Base-by-base conservation (phyloP, 2,329 filamentous ascomycete genomes). In the Claviceps fusiformis region DNA sequence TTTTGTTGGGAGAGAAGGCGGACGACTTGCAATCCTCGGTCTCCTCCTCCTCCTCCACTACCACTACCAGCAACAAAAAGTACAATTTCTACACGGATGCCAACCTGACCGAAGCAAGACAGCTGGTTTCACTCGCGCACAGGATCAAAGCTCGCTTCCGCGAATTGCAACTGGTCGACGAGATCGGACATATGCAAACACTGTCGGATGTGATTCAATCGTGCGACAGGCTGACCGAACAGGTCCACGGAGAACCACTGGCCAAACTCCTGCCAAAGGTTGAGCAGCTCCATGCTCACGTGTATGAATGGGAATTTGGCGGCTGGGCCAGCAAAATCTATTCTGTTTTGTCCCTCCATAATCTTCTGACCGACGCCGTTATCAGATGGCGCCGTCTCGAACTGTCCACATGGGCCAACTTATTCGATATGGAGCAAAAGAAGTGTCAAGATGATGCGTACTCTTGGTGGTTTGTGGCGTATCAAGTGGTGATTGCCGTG, bases 391-490 rank as follows among this genome's bases (percentile, higher is more conserved):
- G 93, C 58, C 85, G 91, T 57, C 75, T 98, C 37, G 93, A 98
- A 65, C 75, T 98, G 31, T 86, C 87, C 0, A 96, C 92, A 0
- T 98, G 93, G 93, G 84, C 87, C 41, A 87, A 85, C 46, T 71
- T 98, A 3, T 86, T 98, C 57, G 89, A 95, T 61, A 82, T 87
- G 67, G 93, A 98, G 68, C 78, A 83, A 43, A 77, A 81, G 54
- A 89, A 86, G 62, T 90, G 85, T 62, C 75, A 84, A 27, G 80
- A 88, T 51, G 85, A 89, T 64, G 90, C 92, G 2, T 85, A 83
- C 62, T 85, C 86, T 17, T 98, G 93, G 93, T 98, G 91, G 85
- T 98, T 96, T 63, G 79, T 97, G 57, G 90, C 92, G 1, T 98
- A 96, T 64, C 89, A 97, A 68, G 89, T 86, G 5, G 81, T 95